Percentiles rank a stretch among this genome's conserved stretches.
phyloP scores from a whole-genome alignment of 2,329 filamentous ascomycete genomes.

The Sporothrix phasma region DNA sequence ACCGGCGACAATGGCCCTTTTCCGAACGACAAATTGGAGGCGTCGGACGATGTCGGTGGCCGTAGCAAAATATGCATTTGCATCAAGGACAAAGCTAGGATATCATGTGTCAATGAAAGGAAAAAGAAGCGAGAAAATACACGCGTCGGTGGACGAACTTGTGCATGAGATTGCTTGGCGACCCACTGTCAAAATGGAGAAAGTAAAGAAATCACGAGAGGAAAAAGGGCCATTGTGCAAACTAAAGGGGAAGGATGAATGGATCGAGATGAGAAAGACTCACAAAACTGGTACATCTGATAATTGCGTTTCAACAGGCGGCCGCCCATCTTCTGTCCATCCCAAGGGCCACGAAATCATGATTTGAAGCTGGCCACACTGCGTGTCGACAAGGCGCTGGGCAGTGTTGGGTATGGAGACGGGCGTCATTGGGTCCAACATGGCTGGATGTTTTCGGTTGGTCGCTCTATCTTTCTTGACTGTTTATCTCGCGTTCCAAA shows the following conservation, averaged over 20 bases:
- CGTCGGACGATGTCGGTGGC: constrained; percentile 3
- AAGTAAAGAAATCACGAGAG: not conserved
- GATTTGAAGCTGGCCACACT: not conserved
- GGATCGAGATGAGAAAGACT: not conserved
- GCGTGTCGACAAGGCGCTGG: not conserved
- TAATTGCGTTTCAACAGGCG: no score
- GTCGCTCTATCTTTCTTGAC: not conserved
- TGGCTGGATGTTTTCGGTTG: not conserved
- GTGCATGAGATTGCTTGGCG: not conserved
- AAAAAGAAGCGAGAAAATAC: not conserved
- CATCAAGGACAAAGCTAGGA: not conserved
- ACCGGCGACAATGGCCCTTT: not conserved
- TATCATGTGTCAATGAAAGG: no score
- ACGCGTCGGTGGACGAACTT: not conserved
- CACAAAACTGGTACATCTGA: not conserved
- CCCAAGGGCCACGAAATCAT: constrained; percentile 1
- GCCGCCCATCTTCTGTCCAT: not conserved
- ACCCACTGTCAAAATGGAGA: not conserved
- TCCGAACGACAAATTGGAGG: not conserved
- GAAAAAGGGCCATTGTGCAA: not conserved
- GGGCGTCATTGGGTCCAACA: not conserved
- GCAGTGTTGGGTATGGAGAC: not conserved
- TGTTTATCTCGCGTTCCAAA: no score
- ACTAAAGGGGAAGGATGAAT: not conserved
- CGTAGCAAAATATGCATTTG: not conserved